These are phyloP conservation scores for Cystofilobasidium bisporidii DNA, from an alignment of 768 basidiomycete species.

Conservation along the genomic window DNA sequence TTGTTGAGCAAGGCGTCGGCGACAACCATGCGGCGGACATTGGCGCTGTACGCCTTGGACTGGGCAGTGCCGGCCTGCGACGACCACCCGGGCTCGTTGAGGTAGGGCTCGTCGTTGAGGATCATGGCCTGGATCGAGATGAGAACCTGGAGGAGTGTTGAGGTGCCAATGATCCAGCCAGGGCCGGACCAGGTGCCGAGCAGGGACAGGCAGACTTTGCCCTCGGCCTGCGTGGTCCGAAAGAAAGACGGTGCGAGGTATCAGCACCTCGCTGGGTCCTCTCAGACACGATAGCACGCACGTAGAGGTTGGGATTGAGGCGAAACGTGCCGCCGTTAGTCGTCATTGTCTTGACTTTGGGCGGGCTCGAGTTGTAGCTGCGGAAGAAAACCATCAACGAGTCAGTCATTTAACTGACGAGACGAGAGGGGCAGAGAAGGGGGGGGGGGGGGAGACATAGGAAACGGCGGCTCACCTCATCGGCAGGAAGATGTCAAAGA, in stretches of 20 bases:
- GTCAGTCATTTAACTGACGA: too few species aligned
- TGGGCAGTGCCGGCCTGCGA: constrained; percentile 6
- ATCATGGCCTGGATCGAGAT: constrained; percentile 70
- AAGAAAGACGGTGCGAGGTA: constrained; percentile 3
- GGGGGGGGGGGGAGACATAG: too few species aligned
- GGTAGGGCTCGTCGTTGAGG: constrained; percentile 81
- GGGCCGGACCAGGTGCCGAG: constrained; percentile 88
- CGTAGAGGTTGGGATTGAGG: constrained; percentile 91
- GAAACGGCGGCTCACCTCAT: constrained; percentile 16
- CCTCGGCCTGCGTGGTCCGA: constrained; percentile 49
- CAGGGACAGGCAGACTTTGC: constrained; percentile 86
- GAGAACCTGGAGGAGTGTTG: constrained; percentile 63
- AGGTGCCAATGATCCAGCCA: constrained; percentile 83
- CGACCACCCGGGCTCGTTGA: constrained; percentile 69
- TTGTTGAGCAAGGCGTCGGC: constrained; percentile 63
- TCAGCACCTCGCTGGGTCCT: too few species aligned
- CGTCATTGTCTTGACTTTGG: constrained; percentile 59
- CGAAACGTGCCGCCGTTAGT: constrained; percentile 80
- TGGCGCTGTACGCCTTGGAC: constrained; percentile 47
- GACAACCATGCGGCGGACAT: constrained; percentile 85
- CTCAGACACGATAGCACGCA: not conserved
- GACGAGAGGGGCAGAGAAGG: too few species aligned
- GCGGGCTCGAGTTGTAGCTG: constrained; percentile 79
- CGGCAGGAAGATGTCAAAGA: constrained; percentile 82
- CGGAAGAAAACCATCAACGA: not conserved